phyloP scores from a whole-genome alignment of 2,329 filamentous ascomycete species.

The Amylocarpus encephaloides region DNA sequence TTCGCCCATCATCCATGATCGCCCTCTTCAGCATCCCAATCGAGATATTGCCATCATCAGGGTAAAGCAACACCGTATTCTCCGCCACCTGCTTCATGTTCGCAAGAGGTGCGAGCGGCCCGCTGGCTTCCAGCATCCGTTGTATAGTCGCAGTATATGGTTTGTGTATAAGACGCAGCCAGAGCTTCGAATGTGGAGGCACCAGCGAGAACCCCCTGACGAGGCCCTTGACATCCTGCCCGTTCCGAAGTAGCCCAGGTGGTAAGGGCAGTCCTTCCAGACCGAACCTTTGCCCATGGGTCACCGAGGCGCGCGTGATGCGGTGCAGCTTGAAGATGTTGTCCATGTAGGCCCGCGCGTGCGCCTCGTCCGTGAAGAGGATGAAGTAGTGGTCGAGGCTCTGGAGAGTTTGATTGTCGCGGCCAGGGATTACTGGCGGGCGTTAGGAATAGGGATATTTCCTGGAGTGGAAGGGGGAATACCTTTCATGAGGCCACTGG shows the following conservation, averaged over 20 bases:
- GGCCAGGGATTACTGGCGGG: constrained; percentile 52
- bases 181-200: constrained; percentile 35
- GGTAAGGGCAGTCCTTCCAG: constrained; percentile 38
- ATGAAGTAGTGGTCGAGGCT: constrained; percentile 62
- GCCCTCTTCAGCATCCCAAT: constrained; percentile 16
- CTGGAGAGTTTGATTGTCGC: constrained; percentile 56
- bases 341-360: constrained; percentile 55
- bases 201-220: constrained; percentile 44
- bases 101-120: constrained; percentile 25
- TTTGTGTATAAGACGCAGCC: constrained; percentile 30
- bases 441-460: neutral
- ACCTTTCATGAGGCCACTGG: constrained; percentile 54
- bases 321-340: constrained; percentile 46
- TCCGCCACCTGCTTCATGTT: constrained; percentile 18
- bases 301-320: constrained; percentile 32
- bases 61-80: constrained; percentile 26
- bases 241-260: constrained; percentile 37
- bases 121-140: constrained; percentile 33
- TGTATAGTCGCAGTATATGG: constrained; percentile 31
- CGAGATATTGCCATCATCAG: constrained; percentile 19
- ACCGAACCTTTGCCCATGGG: constrained; percentile 15
- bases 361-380: constrained; percentile 54
- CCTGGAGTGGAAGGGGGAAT: constrained; percentile 9
- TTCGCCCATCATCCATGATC: constrained; percentile 25
- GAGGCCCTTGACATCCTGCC: constrained; percentile 42